A percentile compares a stretch with the other conserved stretches of the same genome.
These are phyloP conservation scores for Alternaria atra DNA, from an alignment of 2,329 filamentous ascomycete species.

Conservation along the genomic window DNA sequence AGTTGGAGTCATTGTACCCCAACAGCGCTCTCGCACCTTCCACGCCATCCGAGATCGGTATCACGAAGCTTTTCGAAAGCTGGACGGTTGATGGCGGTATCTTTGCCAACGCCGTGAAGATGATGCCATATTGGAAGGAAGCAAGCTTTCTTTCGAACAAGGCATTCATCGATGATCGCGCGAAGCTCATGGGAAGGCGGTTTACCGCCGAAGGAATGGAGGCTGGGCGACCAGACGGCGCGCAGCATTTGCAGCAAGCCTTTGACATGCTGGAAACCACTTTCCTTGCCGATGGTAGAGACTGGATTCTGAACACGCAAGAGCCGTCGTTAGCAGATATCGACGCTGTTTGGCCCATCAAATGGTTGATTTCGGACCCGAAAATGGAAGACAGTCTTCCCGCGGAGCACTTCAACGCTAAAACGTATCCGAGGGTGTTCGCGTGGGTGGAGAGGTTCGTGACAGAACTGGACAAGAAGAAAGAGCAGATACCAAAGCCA, in stretches of 20 bases:
- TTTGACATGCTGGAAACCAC: conserved; percentile 69
- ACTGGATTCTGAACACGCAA: conserved; percentile 68
- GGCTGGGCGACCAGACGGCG: conserved; percentile 62
- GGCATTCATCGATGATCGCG: conserved; percentile 67
- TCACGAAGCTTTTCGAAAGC: conserved; percentile 65
- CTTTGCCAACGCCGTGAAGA: conserved; percentile 62
- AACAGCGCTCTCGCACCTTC: conserved; percentile 21
- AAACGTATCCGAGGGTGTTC: conserved; percentile 67
- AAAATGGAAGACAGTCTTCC: conserved; percentile 63
- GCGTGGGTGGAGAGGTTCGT: conserved; percentile 73
- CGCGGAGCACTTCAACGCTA: conserved; percentile 60
- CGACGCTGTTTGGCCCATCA: conserved; percentile 72
- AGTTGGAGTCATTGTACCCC: conserved; percentile 36
- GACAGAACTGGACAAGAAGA: conserved; percentile 55
- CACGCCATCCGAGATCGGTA: conserved; percentile 52
- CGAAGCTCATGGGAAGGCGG: conserved; percentile 55
- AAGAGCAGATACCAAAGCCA: conserved; percentile 48
- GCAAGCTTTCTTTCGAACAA: conserved; percentile 63
- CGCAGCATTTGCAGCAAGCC: conserved; percentile 63
- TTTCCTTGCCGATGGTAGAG: conserved; percentile 70
- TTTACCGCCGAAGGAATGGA: conserved; percentile 54
- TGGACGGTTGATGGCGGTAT: conserved; percentile 66
- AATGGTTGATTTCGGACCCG: conserved; percentile 65
- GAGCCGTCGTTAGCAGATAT: conserved; percentile 71
- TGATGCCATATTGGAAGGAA: conserved; percentile 68